Conservation (phyloP, 1,284 basidiomycete genomes). For the Chalciporus piperatoides region DNA sequence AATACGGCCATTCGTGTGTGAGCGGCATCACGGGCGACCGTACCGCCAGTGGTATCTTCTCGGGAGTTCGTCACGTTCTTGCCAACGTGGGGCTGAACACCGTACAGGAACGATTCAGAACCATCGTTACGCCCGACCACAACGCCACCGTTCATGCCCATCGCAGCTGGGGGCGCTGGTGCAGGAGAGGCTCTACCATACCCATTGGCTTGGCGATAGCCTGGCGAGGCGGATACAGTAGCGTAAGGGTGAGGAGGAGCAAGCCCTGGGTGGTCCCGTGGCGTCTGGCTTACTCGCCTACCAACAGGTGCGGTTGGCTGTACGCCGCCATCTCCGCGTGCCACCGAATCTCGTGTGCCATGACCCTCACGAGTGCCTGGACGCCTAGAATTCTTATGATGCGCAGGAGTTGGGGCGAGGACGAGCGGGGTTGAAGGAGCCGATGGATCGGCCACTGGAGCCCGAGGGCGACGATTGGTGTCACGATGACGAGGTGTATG, state of each 20-base stretch:
- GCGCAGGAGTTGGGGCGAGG: slow-evolving; percentile 58
- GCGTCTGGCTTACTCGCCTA: slow-evolving; percentile 61
- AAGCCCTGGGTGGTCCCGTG: slow-evolving; percentile 45
- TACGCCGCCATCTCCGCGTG: slow-evolving; percentile 50
- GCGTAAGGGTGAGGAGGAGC: slow-evolving; percentile 69
- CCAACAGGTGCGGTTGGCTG: slow-evolving; percentile 60
- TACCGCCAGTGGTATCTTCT: slow-evolving; percentile 44
- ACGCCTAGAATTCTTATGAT: slow-evolving; percentile 54
- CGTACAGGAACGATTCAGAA: slow-evolving; percentile 62
- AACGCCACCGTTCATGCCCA: slow-evolving; percentile 36
- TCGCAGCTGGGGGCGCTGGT: slow-evolving; percentile 31
- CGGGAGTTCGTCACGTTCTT: slow-evolving; percentile 48
- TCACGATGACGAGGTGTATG: slow-evolving; percentile 56
- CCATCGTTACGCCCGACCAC: slow-evolving; percentile 41
- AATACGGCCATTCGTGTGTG: slow-evolving; percentile 53
- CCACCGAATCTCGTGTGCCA: slow-evolving; percentile 41
- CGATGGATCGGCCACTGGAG: slow-evolving; percentile 39
- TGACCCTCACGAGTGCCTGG: slow-evolving; percentile 43
- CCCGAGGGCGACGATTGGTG: slow-evolving; percentile 49
- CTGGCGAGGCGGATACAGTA: slow-evolving; percentile 50
- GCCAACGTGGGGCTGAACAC: slow-evolving; percentile 40
- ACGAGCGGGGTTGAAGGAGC: slow-evolving; percentile 56
- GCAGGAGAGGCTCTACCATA: slow-evolving; percentile 61
- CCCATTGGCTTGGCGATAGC: slow-evolving; percentile 46
- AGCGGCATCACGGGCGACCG: slow-evolving; percentile 32